Base-by-base conservation (phyloP, 306 rosid species). In the Dalbergia cochinchinensis region DNA sequence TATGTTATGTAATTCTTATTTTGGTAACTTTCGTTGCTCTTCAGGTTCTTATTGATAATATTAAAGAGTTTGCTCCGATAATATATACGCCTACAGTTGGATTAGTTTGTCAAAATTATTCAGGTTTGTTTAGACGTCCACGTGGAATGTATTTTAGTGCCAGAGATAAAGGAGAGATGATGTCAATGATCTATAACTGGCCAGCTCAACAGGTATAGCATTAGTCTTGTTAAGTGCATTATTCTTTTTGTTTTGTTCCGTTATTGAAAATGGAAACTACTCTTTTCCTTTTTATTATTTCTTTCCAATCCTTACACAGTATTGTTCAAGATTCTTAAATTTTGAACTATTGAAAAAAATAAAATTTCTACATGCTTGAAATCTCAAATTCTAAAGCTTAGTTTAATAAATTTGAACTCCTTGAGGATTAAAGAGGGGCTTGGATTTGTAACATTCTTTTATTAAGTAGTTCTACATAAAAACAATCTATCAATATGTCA, bases 81-180 rank as follows among this genome's bases (percentile, higher is more conserved):
- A 96, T 96, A 82, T 96, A 96, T 86, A 96, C 99, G 57, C 99
- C 99, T 3, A 96, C 99, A 6, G 99, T 96, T 39, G 99, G 99
- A 74, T 85, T 93, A 68, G 99, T 96, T 11, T 93, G 99, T 77
- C 98, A 96, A 82, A 96, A 96, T 74, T 96, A 96, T 89, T 96
- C 98, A 0, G 99, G 99, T 37, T 87, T 96, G 63, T 96, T 90
- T 79, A 89, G 99, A 86, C 96, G 99, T 55, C 98, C 99, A 0
- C 99, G 99, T 3, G 99, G 99, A 65, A 96, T 96, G 99, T 96
- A 96, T 86, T 96, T 96, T 86, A 90, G 99, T 85, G 99, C 98
- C 60, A 96, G 88, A 86, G 99, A 96, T 86, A 96, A 91, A 84
- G 99, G 99, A 45, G 99, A 96, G 87, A 96, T 96, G 99, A 93